A percentile compares a stretch with the other conserved stretches of the same genome.
These are phyloP conservation scores for Halenospora varia DNA, from an alignment of 495 filamentous ascomycete species.

Conservation along the genomic window DNA sequence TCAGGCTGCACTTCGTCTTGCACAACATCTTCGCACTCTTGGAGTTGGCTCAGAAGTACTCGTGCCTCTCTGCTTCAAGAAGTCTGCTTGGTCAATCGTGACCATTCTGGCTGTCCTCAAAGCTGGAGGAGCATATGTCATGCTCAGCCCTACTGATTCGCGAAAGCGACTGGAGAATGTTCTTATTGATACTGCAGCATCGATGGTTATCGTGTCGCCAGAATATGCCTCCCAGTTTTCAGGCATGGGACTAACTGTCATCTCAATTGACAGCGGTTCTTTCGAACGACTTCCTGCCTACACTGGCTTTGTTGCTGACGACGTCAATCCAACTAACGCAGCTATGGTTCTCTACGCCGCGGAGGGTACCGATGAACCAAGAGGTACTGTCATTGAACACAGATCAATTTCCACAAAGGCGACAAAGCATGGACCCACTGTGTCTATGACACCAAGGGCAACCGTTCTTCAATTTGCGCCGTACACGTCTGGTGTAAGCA, in stretches of 20 bases:
- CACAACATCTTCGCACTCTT: not conserved
- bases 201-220: not conserved
- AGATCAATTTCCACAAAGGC: conserved; percentile 25
- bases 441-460: conserved; percentile 36
- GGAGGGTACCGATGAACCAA: conserved; percentile 44
- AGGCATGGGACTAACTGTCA: not conserved
- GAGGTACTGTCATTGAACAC: conserved; percentile 31
- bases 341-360: conserved; percentile 51
- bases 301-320: too few species aligned
- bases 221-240: not conserved
- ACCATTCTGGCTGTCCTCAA: conserved; percentile 38
- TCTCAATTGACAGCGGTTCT: not conserved
- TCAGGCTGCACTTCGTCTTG: not conserved
- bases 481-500: conserved; percentile 70
- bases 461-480: conserved; percentile 12
- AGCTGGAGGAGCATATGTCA: conserved; percentile 41
- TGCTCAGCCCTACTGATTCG: conserved; percentile 43
- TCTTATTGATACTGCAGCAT: conserved; percentile 4
- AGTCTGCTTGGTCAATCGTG: conserved; percentile 37
- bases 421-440: conserved; percentile 41
- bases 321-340: conserved; percentile 20
- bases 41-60: conserved; percentile 7
- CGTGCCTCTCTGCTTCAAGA: conserved; percentile 34
- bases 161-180: not conserved
- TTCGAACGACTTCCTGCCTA: not conserved